These are phyloP conservation scores for Gossypium sturtianum DNA, from an alignment of 345 rosid species.

Conservation along the genomic window DNA sequence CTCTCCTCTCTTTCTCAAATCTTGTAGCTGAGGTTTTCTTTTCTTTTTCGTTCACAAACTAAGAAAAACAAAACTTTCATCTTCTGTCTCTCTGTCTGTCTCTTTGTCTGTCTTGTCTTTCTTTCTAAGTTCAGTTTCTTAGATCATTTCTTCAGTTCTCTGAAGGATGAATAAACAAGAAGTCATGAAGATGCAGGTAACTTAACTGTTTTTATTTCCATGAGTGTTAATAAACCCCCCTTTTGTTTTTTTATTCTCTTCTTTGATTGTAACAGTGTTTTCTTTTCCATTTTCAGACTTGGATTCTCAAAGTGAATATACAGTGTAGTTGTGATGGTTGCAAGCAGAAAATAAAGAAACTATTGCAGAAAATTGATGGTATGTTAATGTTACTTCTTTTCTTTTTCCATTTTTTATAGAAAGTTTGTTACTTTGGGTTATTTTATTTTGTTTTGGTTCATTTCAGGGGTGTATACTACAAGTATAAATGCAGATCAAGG, in stretches of 20 bases:
- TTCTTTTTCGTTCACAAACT: conserved; percentile 6
- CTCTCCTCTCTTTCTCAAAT: neutral
- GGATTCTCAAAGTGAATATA: conserved; percentile 77
- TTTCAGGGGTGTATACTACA: conserved; percentile 62
- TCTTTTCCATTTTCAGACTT: conserved; percentile 46
- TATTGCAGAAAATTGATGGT: conserved; percentile 80
- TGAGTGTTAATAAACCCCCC: neutral
- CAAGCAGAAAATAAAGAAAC: conserved; percentile 70
- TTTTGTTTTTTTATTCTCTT: neutral
- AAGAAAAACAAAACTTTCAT: neutral
- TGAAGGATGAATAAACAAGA: conserved; percentile 67
- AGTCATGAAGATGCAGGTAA: conserved; percentile 72
- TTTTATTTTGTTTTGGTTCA: neutral
- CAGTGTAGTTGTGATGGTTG: conserved; percentile 83
- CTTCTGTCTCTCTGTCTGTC: neutral
- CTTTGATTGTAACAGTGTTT: neutral
- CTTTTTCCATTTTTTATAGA: neutral
- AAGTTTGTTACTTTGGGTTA: neutral
- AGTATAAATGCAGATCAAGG: conserved; percentile 78
- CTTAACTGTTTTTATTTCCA: neutral
- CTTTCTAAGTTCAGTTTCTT: conserved; percentile 3
- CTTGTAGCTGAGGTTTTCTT: conserved; percentile 10
- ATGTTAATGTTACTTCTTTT: neutral
- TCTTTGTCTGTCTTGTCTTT: neutral
- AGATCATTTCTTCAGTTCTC: neutral